Conservation (phyloP, 495 filamentous ascomycete species). For the Trichoderma erinaceum region DNA sequence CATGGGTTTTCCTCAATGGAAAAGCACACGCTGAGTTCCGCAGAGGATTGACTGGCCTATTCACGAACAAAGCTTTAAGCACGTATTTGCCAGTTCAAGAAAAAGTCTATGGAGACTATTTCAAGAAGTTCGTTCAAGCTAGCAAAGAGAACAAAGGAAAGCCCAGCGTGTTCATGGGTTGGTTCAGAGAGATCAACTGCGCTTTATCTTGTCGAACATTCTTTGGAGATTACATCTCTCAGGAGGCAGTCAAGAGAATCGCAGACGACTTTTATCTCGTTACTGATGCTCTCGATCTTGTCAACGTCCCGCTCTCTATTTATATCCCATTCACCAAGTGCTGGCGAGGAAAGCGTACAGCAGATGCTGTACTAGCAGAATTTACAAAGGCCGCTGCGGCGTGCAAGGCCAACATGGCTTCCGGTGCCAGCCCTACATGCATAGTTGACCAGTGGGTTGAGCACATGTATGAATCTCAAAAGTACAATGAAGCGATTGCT, state of each 20-base stretch:
- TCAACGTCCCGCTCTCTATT: constrained; percentile 81
- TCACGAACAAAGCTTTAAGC: constrained; percentile 83
- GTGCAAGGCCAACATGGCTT: constrained; percentile 84
- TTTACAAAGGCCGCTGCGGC: constrained; percentile 89
- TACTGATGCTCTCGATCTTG: constrained; percentile 90
- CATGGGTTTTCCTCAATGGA: constrained; percentile 98
- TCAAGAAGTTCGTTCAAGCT: constrained; percentile 66
- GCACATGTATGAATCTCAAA: constrained; percentile 75
- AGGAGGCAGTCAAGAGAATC: constrained; percentile 87
- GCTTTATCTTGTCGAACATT: constrained; percentile 93
- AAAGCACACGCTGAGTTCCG: constrained; percentile 93
- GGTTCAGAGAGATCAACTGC: constrained; percentile 93
- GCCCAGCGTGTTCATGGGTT: constrained; percentile 78
- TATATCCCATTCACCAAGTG: constrained; percentile 93
- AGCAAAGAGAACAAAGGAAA: constrained; percentile 62
- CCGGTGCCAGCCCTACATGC: constrained; percentile 73
- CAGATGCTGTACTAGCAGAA: constrained; percentile 82
- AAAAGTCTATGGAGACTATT: constrained; percentile 82
- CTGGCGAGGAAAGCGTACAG: constrained; percentile 95
- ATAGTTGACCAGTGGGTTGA: constrained; percentile 94
- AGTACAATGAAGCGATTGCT: constrained; percentile 65
- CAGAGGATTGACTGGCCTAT: constrained; percentile 89
- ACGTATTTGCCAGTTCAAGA: constrained; percentile 88
- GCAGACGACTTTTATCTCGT: constrained; percentile 95
- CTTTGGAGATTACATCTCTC: constrained; percentile 88